Conservation (phyloP, 805 yeast species). For the Spathaspora arborariae region DNA sequence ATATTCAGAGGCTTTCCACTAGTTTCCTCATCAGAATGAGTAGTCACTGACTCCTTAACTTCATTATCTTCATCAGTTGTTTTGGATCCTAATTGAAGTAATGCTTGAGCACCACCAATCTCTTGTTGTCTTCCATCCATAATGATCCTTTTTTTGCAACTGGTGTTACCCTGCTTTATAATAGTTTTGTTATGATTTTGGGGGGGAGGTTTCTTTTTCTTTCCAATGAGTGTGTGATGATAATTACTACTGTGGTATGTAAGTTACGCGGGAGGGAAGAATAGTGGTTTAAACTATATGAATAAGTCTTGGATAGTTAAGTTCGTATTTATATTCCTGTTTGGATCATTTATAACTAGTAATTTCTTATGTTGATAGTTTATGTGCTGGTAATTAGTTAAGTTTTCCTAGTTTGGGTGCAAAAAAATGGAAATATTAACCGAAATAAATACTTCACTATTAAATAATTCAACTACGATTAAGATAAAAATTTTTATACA, state of each 20-base stretch:
- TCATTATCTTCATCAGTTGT: constrained; percentile 6
- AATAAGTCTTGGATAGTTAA: too few species aligned
- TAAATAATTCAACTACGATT: too few species aligned
- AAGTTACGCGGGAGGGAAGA: too few species aligned
- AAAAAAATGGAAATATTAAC: too few species aligned
- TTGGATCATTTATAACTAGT: too few species aligned
- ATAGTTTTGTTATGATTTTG: neutral
- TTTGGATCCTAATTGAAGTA: constrained; percentile 38
- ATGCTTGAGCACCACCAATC: constrained; percentile 45
- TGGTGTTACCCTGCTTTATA: constrained; percentile 1
- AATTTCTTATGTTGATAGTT: neutral
- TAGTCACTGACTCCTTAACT: neutral
- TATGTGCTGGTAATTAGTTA: neutral
- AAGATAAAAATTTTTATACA: too few species aligned
- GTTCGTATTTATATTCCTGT: too few species aligned
- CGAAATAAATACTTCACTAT: too few species aligned
- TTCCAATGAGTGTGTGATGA: neutral
- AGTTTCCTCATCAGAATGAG: constrained; percentile 11
- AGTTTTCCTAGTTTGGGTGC: neutral
- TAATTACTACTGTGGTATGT: neutral
- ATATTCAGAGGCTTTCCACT: constrained; percentile 23
- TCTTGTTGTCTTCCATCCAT: constrained; percentile 24
- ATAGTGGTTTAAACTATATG: too few species aligned
- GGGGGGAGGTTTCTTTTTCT: neutral
- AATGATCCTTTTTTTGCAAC: neutral